A percentile compares a stretch with the other conserved stretches of the same genome.
These are phyloP conservation scores for Taphrina pruni DNA, from an alignment of 1,139 yeast species.

Conservation along the genomic window DNA sequence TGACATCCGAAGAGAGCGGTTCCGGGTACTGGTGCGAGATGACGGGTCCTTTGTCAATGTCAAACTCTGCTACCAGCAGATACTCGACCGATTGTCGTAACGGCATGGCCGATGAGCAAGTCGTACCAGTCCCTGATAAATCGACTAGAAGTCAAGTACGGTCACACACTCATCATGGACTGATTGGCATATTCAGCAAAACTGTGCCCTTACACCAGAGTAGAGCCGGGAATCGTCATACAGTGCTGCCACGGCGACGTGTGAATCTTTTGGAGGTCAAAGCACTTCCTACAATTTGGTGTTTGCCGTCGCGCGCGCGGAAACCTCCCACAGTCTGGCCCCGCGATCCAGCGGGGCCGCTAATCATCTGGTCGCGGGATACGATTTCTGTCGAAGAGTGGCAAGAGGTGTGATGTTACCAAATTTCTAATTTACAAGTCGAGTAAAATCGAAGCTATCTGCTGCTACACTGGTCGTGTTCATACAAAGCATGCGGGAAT, in stretches of 20 bases:
- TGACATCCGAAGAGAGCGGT: slow-evolving; percentile 57
- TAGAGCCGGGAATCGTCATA: no score
- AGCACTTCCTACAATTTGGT: background rate
- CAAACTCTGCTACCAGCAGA: slow-evolving; percentile 61
- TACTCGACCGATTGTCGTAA: slow-evolving; percentile 49
- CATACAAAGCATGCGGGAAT: slow-evolving; percentile 14
- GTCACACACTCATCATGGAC: no score
- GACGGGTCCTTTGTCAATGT: slow-evolving; percentile 67
- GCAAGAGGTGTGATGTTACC: no score
- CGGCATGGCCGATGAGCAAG: background rate
- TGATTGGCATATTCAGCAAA: no score
- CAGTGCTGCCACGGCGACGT: no score
- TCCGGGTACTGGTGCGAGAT: slow-evolving; percentile 62
- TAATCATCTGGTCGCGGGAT: background rate
- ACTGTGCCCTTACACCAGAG: no score
- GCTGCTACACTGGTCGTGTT: background rate
- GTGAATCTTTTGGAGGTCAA: background rate
- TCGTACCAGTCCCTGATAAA: no score
- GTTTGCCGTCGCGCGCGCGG: background rate
- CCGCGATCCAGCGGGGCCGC: slow-evolving; percentile 1
- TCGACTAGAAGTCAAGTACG: no score
- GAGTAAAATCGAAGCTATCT: background rate
- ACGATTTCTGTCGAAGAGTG: no score
- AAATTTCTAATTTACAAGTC: background rate
- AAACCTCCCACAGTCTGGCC: background rate